A percentile compares a stretch with the other conserved stretches of the same genome.
Evolutionary conservation across 2,329 filamentous ascomycete genomes (phyloP).

Genomic region (Colletotrichum limetticola): DNA sequence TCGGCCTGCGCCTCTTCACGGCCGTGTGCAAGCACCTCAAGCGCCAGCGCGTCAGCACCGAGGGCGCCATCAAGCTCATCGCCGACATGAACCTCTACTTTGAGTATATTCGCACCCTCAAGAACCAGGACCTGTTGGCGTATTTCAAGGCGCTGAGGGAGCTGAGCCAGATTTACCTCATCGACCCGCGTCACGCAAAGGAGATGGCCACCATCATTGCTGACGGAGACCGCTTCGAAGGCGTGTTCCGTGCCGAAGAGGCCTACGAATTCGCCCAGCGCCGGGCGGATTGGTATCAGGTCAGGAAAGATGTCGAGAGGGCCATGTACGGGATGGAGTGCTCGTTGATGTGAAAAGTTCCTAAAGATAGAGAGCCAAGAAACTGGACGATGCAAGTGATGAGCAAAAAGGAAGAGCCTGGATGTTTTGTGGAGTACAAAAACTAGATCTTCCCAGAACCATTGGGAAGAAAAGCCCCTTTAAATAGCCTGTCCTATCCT

Average conservation of each 20-base stretch:
- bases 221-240: constrained; percentile 87
- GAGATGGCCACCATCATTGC: constrained; percentile 96
- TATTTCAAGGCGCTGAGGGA: constrained; percentile 95
- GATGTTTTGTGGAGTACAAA: constrained; percentile 2
- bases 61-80: constrained; percentile 91
- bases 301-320: constrained; percentile 88
- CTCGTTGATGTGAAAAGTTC: constrained; percentile 73
- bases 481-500: constrained; percentile 7
- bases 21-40: constrained; percentile 98
- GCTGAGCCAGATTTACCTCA: constrained; percentile 94
- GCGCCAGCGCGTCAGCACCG: constrained; percentile 89
- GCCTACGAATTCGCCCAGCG: constrained; percentile 97
- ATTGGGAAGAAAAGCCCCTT: background rate
- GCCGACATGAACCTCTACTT: constrained; percentile 97
- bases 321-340: constrained; percentile 98
- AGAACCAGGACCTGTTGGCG: constrained; percentile 83
- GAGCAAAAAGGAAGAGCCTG: background rate
- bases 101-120: constrained; percentile 82
- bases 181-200: constrained; percentile 86
- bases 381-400: background rate
- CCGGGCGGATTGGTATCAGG: constrained; percentile 93
- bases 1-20: constrained; percentile 90
- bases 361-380: background rate
- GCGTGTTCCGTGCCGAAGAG: constrained; percentile 94
- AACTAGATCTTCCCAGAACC: background rate